Conservation (phyloP, 176 grass and related monocot genomes). For the Leersia perrieri region DNA sequence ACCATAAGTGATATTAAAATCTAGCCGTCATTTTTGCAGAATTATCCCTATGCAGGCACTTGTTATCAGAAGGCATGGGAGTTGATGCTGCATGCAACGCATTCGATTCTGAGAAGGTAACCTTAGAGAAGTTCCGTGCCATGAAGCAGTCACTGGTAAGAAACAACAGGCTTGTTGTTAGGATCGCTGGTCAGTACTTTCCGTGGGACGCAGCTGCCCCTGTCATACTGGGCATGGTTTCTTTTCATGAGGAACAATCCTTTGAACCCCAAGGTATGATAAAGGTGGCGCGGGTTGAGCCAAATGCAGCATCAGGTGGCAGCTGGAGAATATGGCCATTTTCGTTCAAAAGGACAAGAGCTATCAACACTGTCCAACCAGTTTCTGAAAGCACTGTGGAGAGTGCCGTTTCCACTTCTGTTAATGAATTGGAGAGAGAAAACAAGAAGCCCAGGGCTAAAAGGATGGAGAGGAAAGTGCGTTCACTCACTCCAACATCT, state of each 20-base stretch:
- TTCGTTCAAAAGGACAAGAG: constrained; percentile 63
- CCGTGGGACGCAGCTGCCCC: constrained; percentile 75
- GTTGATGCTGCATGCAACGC: constrained; percentile 66
- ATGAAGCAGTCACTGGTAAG: constrained; percentile 67
- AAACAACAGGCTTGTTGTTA: constrained; percentile 77
- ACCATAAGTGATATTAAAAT: constrained; percentile 15
- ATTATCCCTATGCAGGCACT: constrained; percentile 83
- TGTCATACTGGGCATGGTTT: constrained; percentile 57
- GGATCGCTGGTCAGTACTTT: constrained; percentile 72
- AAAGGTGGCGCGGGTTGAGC: constrained; percentile 58
- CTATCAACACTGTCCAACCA: constrained; percentile 44
- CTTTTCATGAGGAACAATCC: constrained; percentile 66
- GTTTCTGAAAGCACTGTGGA: constrained; percentile 29
- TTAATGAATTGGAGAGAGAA: constrained; percentile 36
- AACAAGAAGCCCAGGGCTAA: constrained; percentile 36
- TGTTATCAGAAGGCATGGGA: constrained; percentile 91
- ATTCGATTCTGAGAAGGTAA: constrained; percentile 76
- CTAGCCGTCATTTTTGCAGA: constrained; percentile 56
- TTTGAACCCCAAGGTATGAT: constrained; percentile 82
- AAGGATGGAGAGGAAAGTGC: constrained; percentile 56
- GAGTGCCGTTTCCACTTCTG: constrained; percentile 18
- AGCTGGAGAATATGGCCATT: constrained; percentile 97
- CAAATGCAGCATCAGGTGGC: constrained; percentile 43
- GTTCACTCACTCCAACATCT: constrained; percentile 67
- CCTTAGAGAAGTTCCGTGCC: constrained; percentile 68